phyloP scores from a whole-genome alignment of 306 rosid species.

The Sesbania bispinosa region DNA sequence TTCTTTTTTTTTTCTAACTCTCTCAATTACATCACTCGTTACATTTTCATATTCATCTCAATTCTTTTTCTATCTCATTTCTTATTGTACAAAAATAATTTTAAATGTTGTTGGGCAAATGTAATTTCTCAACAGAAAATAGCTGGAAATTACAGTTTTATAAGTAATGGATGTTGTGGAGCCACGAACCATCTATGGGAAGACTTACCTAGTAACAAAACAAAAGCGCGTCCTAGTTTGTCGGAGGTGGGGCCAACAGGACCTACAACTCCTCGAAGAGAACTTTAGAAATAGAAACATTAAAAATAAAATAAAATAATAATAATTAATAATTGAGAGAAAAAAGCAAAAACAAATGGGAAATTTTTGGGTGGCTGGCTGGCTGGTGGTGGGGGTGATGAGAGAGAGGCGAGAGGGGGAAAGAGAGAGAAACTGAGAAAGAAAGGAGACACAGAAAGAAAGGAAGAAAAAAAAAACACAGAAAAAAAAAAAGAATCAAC shows the following conservation, averaged over 20 bases:
- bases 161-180: not conserved
- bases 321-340: not conserved
- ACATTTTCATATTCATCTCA: too few species aligned
- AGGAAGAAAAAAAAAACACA: not conserved
- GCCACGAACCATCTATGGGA: not conserved
- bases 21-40: too few species aligned
- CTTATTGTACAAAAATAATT: too few species aligned
- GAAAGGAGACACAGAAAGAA: not conserved
- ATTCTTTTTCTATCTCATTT: too few species aligned
- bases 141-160: not conserved
- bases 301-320: not conserved
- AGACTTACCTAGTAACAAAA: slow-evolving; percentile 7
- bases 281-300: not conserved
- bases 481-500: not conserved
- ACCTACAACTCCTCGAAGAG: not conserved
- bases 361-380: slow-evolving; percentile 38
- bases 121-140: too few species aligned
- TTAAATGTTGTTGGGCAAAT: too few species aligned
- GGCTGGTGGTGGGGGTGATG: slow-evolving; percentile 52
- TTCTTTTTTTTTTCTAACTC: too few species aligned
- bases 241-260: not conserved
- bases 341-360: not conserved
- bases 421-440: slow-evolving; percentile 23
- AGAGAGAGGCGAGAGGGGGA: slow-evolving; percentile 39
- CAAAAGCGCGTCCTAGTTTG: slow-evolving; percentile 24